These are phyloP conservation scores for Hansfordia pulvinata DNA, from an alignment of 2,329 filamentous ascomycete genomes.

Conservation along the genomic window DNA sequence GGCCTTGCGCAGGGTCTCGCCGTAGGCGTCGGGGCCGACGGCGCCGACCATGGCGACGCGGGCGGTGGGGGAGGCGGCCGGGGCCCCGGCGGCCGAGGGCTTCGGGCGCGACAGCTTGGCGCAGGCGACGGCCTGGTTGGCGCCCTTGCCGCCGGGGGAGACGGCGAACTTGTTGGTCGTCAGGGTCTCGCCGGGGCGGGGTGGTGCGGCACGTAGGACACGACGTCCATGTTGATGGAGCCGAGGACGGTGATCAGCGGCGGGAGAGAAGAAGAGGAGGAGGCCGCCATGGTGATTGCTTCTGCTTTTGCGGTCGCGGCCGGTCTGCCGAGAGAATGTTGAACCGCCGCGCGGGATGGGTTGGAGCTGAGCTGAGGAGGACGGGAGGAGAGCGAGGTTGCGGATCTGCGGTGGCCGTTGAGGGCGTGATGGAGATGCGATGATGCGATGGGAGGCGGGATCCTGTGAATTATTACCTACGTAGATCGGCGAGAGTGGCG, in stretches of 20 bases:
- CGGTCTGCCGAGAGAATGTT: too few relatives aligned
- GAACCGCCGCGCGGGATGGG: too few relatives aligned
- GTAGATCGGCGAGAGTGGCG: too few relatives aligned
- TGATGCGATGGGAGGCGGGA: too few relatives aligned
- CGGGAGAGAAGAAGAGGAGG: too few relatives aligned
- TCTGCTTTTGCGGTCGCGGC: too few relatives aligned
- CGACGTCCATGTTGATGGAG: slow-evolving; percentile 89
- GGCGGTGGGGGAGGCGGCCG: slow-evolving; percentile 16
- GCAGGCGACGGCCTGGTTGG: slow-evolving; percentile 87
- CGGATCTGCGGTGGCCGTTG: too few relatives aligned
- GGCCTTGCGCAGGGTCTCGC: slow-evolving; percentile 40
- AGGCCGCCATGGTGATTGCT: too few relatives aligned
- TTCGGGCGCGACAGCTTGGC: slow-evolving; percentile 60
- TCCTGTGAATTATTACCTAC: too few relatives aligned
- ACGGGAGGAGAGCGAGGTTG: too few relatives aligned
- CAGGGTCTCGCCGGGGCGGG: slow-evolving; percentile 80
- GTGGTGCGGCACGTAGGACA: slow-evolving; percentile 74
- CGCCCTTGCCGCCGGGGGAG: slow-evolving; percentile 83
- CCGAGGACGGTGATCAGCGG: slow-evolving; percentile 78
- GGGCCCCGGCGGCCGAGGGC: slow-evolving; percentile 18
- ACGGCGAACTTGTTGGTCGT: slow-evolving; percentile 66
- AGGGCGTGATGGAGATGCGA: too few relatives aligned
- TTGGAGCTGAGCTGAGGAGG: too few relatives aligned
- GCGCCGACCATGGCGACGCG: slow-evolving; percentile 59
- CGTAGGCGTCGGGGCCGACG: slow-evolving; percentile 58